Percentiles rank a stretch among this genome's conserved stretches.
These are phyloP conservation scores for Hemisphaericaspora xylofermentans DNA, from an alignment of 1,139 yeast species.

Conservation along the genomic window DNA sequence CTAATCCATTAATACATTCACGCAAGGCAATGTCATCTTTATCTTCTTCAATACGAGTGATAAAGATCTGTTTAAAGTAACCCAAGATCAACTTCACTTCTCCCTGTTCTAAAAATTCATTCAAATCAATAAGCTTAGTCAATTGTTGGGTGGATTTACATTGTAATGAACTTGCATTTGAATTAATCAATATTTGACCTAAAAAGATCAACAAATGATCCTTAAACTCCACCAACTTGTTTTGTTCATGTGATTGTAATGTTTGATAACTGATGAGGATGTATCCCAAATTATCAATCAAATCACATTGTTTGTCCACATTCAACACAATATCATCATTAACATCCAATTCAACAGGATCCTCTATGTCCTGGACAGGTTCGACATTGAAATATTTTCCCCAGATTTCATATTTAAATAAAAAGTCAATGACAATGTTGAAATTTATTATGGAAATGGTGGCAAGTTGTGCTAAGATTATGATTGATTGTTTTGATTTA, in stretches of 20 bases:
- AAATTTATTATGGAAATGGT: slow-evolving; percentile 37
- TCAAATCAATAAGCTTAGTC: slow-evolving; percentile 49
- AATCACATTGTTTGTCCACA: slow-evolving; percentile 56
- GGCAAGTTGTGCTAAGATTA: slow-evolving; percentile 59
- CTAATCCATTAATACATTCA: slow-evolving; percentile 51
- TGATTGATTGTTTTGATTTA: slow-evolving; percentile 60
- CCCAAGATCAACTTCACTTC: slow-evolving; percentile 67
- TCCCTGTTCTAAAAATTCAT: slow-evolving; percentile 44
- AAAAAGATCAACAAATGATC: slow-evolving; percentile 66
- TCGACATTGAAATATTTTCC: slow-evolving; percentile 36
- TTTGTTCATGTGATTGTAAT: slow-evolving; percentile 21
- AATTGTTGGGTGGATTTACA: slow-evolving; percentile 66
- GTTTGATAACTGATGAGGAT: slow-evolving; percentile 34
- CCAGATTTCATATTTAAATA: slow-evolving; percentile 36
- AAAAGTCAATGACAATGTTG: slow-evolving; percentile 40
- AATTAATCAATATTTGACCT: slow-evolving; percentile 64
- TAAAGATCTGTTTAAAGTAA: slow-evolving; percentile 61
- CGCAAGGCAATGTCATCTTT: slow-evolving; percentile 33
- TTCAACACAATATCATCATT: slow-evolving; percentile 38
- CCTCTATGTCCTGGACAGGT: slow-evolving; percentile 12
- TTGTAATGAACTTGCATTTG: slow-evolving; percentile 66
- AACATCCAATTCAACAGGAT: slow-evolving; percentile 15
- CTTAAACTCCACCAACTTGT: slow-evolving; percentile 36
- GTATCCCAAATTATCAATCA: slow-evolving; percentile 60
- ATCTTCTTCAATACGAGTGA: slow-evolving; percentile 34